phyloP scores from a whole-genome alignment of 1,139 yeast genomes.

The Saccharomyces hybrid region DNA sequence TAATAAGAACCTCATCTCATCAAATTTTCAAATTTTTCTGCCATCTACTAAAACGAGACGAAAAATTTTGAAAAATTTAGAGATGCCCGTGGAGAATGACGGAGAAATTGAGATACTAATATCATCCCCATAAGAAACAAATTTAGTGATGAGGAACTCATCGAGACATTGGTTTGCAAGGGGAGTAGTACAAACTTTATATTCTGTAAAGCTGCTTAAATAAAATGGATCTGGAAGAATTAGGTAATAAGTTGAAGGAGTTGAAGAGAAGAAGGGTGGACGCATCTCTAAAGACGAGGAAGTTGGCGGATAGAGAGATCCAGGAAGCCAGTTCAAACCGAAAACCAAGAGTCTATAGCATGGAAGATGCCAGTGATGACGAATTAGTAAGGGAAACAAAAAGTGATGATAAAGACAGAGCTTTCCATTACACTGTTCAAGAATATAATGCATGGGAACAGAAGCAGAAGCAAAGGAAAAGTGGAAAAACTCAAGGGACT shows the following conservation, averaged over 20 bases:
- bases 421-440: conserved; percentile 50
- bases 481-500: conserved; percentile 38
- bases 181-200: not conserved
- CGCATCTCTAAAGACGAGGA: conserved; percentile 37
- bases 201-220: not conserved
- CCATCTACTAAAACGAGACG: not conserved
- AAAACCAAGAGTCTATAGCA: conserved; percentile 33
- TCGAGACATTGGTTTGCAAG: not conserved
- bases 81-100: not conserved
- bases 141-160: conserved; percentile 1
- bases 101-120: no score
- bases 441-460: conserved; percentile 64
- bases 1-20: conserved; percentile 9
- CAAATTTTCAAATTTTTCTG: conserved; percentile 9
- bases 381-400: conserved; percentile 30
- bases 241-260: conserved; percentile 23
- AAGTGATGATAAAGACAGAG: conserved; percentile 1
- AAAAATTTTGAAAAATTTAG: not conserved
- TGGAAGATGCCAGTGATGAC: conserved; percentile 30
- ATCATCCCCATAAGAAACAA: not conserved
- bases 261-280: conserved; percentile 35
- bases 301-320: conserved; percentile 33
- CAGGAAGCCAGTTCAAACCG: conserved; percentile 33
- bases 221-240: conserved; percentile 13
- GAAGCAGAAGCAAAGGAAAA: conserved; percentile 32